Percentiles rank a stretch among this genome's conserved stretches.
These are phyloP conservation scores for Endoconidiophora laricicola DNA, from an alignment of 2,329 filamentous ascomycete species.

Conservation along the genomic window DNA sequence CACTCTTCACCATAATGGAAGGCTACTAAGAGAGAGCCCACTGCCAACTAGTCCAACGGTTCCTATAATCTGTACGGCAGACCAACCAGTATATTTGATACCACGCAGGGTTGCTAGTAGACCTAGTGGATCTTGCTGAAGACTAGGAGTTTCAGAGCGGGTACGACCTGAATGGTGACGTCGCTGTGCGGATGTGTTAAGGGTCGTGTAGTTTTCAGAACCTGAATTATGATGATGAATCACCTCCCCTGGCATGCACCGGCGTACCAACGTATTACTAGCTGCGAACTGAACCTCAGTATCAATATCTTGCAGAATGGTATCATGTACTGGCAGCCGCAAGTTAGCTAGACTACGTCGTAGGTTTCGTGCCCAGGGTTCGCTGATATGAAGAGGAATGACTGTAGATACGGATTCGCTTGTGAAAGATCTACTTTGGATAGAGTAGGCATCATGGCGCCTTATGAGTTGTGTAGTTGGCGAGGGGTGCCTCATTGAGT, in stretches of 20 bases:
- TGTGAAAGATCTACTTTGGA: background rate
- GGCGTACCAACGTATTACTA: constrained; percentile 44
- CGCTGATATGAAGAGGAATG: constrained; percentile 17
- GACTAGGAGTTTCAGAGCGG: background rate
- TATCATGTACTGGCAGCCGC: constrained; percentile 48
- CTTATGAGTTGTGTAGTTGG: background rate
- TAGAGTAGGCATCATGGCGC: background rate
- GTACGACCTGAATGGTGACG: background rate
- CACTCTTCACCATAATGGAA: background rate
- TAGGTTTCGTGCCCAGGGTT: constrained; percentile 68
- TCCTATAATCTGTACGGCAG: constrained; percentile 11
- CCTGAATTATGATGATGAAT: background rate
- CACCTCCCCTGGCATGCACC: constrained; percentile 15
- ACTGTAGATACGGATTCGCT: background rate
- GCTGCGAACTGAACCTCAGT: constrained; percentile 49
- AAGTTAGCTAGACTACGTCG: constrained; percentile 60
- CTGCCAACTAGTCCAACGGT: constrained; percentile 8
- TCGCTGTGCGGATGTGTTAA: background rate
- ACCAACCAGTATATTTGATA: constrained; percentile 9
- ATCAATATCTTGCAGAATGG: constrained; percentile 47
- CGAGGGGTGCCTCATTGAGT: constrained; percentile 4
- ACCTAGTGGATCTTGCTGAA: constrained; percentile 11
- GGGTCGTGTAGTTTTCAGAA: too few species aligned
- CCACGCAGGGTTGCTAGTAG: constrained; percentile 5
- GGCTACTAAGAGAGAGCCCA: constrained; percentile 5